Percentiles rank a stretch among this genome's conserved stretches.
These are phyloP conservation scores for Geosmithia putterillii DNA, from an alignment of 2,329 filamentous ascomycete genomes.

Conservation along the genomic window DNA sequence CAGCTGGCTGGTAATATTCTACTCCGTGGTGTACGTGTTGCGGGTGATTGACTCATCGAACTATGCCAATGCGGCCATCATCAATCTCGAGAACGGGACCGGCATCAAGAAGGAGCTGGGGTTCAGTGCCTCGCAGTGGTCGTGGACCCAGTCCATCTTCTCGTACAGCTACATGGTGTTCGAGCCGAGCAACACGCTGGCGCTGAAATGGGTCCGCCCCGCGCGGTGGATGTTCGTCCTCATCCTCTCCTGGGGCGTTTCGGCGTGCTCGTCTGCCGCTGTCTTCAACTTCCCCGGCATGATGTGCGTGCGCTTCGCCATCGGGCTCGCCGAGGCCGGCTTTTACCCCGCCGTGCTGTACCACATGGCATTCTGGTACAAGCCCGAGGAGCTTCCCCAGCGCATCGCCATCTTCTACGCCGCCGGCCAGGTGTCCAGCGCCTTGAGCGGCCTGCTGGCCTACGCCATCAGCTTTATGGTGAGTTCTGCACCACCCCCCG, in stretches of 20 bases:
- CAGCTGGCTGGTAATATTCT: conserved; percentile 10
- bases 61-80: conserved; percentile 13
- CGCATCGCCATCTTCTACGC: conserved; percentile 19
- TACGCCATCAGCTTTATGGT: conserved; percentile 14
- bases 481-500: background rate
- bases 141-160: conserved; percentile 11
- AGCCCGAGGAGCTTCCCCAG: conserved; percentile 14
- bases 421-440: conserved; percentile 17
- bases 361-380: conserved; percentile 18
- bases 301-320: conserved; percentile 12
- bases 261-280: conserved; percentile 11
- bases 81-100: conserved; percentile 13
- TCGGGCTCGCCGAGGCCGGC: conserved; percentile 14
- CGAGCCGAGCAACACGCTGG: conserved; percentile 11
- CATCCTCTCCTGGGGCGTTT: conserved; percentile 12
- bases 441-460: conserved; percentile 14
- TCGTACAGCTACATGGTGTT: conserved; percentile 14
- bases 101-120: conserved; percentile 12
- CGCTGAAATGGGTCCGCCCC: conserved; percentile 9
- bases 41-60: conserved; percentile 13
- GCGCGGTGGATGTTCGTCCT: conserved; percentile 12
- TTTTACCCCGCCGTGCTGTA: conserved; percentile 16
- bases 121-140: conserved; percentile 11
- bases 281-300: conserved; percentile 12
- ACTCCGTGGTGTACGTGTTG: conserved; percentile 10